Base-by-base conservation (phyloP, 805 yeast species). In the Saccharomycopsis olivae region DNA sequence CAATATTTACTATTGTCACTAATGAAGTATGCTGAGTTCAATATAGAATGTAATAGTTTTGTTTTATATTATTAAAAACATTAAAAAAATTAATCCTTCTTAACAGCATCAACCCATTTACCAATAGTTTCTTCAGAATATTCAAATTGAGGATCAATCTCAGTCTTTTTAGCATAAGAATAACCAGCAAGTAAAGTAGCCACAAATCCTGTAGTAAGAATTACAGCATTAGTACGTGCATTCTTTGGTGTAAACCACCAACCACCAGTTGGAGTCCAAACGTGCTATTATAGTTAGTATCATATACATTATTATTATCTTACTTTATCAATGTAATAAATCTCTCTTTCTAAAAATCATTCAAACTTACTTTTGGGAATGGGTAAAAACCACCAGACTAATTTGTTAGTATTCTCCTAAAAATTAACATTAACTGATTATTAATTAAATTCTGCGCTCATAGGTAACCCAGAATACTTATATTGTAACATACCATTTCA, bases 191-290 rank as follows among this genome's bases (percentile, higher is more conserved):
- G 19, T 9, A 37, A 10, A 14, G 34, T 23, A 2, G 27, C 40
- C 6, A 43, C 20, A 10, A 40, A 37, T 6, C 33, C 30, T 14
- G 29, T 23, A 21, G 39, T 27, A 15, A 46, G 29, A 29, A 46
- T 37, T 4, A 38, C 33, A n/a, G 36, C 42, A 29, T 46, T 46
- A 24, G 40, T 33, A 19, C 38, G 43, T 38, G 38, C 41, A 27
- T 46, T 46, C 35, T 43, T 43, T 30, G 49, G 49, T 15, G 47
- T 43, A 29, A 40, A 40, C 47, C 47, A 46, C 49, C 49, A 46
- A 21, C 49, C 49, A 40, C 49, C 49, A 16, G 46, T 16, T 32
- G 49, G 49, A 20, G 49, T 21, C 49, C 49, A 46, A 34, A 46
- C 41, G 35, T 45, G 38, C 46, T 41, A 33, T 18, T n/a, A 32